Conservation (phyloP, 495 filamentous ascomycete genomes). For the Penicillium turbatum region DNA sequence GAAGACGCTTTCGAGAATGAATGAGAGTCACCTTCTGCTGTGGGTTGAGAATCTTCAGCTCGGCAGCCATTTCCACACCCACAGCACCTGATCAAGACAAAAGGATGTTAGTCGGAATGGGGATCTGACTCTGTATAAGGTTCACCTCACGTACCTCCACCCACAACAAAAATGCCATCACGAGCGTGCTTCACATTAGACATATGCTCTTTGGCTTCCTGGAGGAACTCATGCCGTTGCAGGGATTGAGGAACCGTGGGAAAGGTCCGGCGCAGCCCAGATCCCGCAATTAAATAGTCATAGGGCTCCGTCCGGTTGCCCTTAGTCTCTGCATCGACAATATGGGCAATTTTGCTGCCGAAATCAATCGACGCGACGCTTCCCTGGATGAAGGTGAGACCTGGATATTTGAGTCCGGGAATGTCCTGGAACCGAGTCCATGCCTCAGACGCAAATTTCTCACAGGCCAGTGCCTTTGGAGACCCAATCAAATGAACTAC, state of each 20-base stretch:
- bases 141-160: slow-evolving; percentile 36
- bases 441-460: slow-evolving; percentile 49
- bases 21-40: slow-evolving; percentile 56
- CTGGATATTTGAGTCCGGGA: slow-evolving; percentile 48
- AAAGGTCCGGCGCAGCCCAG: slow-evolving; percentile 57
- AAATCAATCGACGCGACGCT: slow-evolving; percentile 51
- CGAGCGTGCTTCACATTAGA: slow-evolving; percentile 22
- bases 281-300: slow-evolving; percentile 60
- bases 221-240: slow-evolving; percentile 49
- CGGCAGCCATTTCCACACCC: slow-evolving; percentile 67
- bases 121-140: slow-evolving; percentile 11
- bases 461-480: slow-evolving; percentile 57
- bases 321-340: slow-evolving; percentile 29
- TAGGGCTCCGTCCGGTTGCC: slow-evolving; percentile 40
- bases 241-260: slow-evolving; percentile 59
- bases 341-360: slow-evolving; percentile 46
- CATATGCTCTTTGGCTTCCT: slow-evolving; percentile 42
- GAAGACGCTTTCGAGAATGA: slow-evolving; percentile 59
- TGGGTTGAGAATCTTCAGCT: slow-evolving; percentile 58
- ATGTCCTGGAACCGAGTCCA: slow-evolving; percentile 62
- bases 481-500: slow-evolving; percentile 61
- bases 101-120: neutral
- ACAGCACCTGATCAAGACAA: slow-evolving; percentile 49
- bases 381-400: slow-evolving; percentile 54
- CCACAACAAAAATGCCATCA: slow-evolving; percentile 56